A percentile compares a stretch with the other conserved stretches of the same genome.
Conservation (phyloP, 2,329 filamentous ascomycete genomes). For the Claviceps sp. region DNA sequence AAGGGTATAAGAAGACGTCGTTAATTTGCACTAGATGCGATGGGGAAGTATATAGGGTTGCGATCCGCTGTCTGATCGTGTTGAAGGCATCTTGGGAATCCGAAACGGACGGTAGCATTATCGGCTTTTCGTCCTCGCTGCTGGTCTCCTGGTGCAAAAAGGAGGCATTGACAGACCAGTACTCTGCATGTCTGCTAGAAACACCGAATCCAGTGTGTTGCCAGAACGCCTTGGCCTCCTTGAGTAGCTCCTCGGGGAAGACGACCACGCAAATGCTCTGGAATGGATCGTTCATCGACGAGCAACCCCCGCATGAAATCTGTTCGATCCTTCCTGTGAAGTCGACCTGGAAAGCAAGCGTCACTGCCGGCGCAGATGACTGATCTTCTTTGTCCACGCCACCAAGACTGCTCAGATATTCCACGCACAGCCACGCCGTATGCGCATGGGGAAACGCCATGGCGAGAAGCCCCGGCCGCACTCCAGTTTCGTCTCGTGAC, state of each 20-base stretch:
- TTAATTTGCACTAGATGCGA: constrained; percentile 3
- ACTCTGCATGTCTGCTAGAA: constrained; percentile 15
- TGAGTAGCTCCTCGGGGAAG: constrained; percentile 7
- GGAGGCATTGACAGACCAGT: constrained; percentile 13
- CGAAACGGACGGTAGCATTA: background rate
- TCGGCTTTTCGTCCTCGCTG: background rate
- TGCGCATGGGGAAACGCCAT: constrained; percentile 9
- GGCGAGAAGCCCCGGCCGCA: background rate
- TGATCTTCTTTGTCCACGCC: background rate
- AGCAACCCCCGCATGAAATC: background rate
- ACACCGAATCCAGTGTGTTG: constrained; percentile 17
- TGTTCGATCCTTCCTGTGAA: background rate
- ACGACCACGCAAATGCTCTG: constrained; percentile 9
- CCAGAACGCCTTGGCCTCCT: constrained; percentile 17
- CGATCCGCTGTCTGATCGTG: constrained; percentile 10
- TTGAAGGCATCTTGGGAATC: constrained; percentile 6
- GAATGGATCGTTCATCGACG: background rate
- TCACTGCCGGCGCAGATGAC: background rate
- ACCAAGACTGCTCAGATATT: constrained; percentile 10
- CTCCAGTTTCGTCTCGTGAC: background rate
- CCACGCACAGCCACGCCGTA: constrained; percentile 4
- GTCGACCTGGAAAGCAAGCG: background rate
- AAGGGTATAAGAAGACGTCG: constrained; percentile 35
- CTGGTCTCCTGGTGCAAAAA: constrained; percentile 5
- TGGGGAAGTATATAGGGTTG: constrained; percentile 10